Base-by-base conservation (phyloP, 306 rosid genomes). In the Castanopsis chinensis region DNA sequence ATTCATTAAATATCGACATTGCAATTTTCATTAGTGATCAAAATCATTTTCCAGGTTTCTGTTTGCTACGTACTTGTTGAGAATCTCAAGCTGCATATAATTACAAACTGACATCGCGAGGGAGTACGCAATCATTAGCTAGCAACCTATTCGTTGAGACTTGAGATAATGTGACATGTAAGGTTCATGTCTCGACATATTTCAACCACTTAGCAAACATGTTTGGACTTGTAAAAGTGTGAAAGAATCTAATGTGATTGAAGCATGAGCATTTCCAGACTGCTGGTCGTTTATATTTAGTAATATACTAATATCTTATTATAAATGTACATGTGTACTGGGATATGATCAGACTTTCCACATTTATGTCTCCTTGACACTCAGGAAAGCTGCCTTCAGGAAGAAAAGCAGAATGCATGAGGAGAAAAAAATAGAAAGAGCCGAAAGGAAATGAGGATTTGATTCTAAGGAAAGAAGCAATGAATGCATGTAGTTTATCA, bases 311-410 rank as follows among this genome's bases (percentile, higher is more conserved):
- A n/a, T n/a, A n/a, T n/a, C n/a, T 2, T 19, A 27, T 27, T 5
- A 14, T 61, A 20, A 61, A 61, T 59, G 89, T 72, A 85, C 91
- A 94, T 35, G 85, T 92, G 91, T 41, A 97, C 99, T 57, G 93
- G 86, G 80, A 92, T 92, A 82, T 84, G 92, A 74, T 86, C 91
- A 45, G 93, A 69, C 54, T 88, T 88, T 71, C 92, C 96, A 84
- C 79, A 87, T 79, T 82, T 86, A 25, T 85, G 84, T 71, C 77
- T 84, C 93, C 71, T 52, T 85, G 56, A 83, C 86, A 73, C 74
- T 85, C 91, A 81, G 65, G 95, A 85, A 76, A 41, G 76, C 89
- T 80, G 82, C 80, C 85, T 89, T 84, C 69, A 80, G 68, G 72
- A 76, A 72, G 20, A 73, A 68, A 70, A 54, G 45, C 73, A 59